phyloP scores from a whole-genome alignment of 169 alveolate species.

The Toxoplasma gondii region DNA sequence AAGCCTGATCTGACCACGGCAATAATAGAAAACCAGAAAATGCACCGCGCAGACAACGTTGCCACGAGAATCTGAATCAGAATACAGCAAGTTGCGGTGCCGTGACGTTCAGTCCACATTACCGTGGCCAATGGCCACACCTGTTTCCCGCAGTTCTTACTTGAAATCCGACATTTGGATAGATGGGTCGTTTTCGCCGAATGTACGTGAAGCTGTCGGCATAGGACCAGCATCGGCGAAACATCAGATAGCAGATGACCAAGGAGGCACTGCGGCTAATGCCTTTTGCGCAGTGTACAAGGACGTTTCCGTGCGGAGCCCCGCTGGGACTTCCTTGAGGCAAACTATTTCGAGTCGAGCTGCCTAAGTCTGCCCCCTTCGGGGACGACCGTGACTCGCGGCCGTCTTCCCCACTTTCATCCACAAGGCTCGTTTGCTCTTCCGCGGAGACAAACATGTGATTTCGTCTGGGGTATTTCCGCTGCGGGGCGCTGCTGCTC shows the following conservation, averaged over 20 bases:
- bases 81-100: too few species aligned
- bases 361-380: not conserved
- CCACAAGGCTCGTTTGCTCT: not conserved
- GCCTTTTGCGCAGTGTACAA: conserved; percentile 56
- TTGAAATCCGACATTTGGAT: conserved; percentile 57
- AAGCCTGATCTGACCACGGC: too few species aligned
- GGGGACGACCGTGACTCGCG: not conserved
- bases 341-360: not conserved
- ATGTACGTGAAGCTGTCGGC: conserved; percentile 37
- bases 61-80: too few species aligned
- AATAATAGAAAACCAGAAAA: too few species aligned
- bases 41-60: too few species aligned
- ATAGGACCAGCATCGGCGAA: conserved; percentile 38
- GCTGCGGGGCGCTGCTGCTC: not conserved
- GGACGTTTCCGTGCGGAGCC: conserved; percentile 38
- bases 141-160: not conserved
- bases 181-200: conserved; percentile 19
- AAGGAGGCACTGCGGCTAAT: conserved; percentile 42
- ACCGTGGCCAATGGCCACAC: too few species aligned
- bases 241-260: conserved; percentile 48
- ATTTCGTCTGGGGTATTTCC: not conserved
- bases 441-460: not conserved
- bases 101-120: too few species aligned
- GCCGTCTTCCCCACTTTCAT: not conserved
- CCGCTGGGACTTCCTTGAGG: not conserved